Conservation (phyloP, 306 rosid species). For the Pueraria montana region DNA sequence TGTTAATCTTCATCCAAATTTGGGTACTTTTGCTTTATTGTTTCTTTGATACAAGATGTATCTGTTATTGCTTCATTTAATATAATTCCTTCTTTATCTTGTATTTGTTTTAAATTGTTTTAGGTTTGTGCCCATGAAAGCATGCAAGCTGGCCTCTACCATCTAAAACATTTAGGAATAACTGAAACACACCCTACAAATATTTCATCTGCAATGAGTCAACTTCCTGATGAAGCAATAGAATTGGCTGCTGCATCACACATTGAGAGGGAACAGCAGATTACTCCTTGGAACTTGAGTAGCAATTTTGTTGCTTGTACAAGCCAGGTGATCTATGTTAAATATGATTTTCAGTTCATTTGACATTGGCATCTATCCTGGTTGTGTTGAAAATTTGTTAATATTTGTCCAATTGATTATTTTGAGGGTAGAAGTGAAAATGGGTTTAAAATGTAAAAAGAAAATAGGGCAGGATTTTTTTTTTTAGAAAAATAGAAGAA, state of each 20-base stretch:
- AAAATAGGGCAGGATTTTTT: not conserved
- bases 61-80: no score
- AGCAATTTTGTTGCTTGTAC: constrained; percentile 95
- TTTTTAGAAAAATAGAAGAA: not conserved
- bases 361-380: no score
- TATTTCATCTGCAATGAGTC: constrained; percentile 93
- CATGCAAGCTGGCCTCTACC: constrained; percentile 97
- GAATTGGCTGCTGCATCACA: constrained; percentile 98
- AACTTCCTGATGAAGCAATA: constrained; percentile 95
- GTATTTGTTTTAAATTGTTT: constrained; percentile 38
- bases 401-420: no score
- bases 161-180: constrained; percentile 94
- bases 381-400: no score
- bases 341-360: no score
- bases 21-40: no score
- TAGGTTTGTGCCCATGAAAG: constrained; percentile 97
- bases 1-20: no score
- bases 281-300: constrained; percentile 99
- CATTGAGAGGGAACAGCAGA: constrained; percentile 94
- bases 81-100: no score
- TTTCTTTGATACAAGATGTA: no score
- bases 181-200: constrained; percentile 82
- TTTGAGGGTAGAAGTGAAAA: no score
- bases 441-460: not conserved
- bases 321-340: constrained; percentile 72